Evolutionary conservation across 2,329 filamentous ascomycete species (phyloP), one percentile per base, ranked within the genome.

Genomic region (Basipetospora sp.): DNA sequence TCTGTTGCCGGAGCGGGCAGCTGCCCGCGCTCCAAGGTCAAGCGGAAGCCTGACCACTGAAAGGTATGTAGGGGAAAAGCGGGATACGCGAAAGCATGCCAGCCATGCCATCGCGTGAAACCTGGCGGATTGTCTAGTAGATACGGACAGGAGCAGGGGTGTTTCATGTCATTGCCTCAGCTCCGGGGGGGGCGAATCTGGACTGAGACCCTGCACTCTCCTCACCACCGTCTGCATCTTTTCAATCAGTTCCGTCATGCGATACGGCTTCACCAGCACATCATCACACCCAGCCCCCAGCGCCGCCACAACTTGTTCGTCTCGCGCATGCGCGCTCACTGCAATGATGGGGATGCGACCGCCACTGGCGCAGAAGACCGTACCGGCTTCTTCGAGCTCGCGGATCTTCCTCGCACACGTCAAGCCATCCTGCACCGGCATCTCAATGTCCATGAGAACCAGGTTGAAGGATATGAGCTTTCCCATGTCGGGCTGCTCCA

Each of bases 371-470:
- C 53, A 56, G 30, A 59, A 53, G 4, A 78, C 58, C 42, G 62
- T 62, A 8, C 70, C 69, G 25, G 63, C 55, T 29, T 54, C 56
- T 52, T 81, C 74, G 40, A 80, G 53, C 43, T 72, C 64, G 13
- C 80, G 66, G 39, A 85, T 81, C 31, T 65, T 64, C 22, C 65
- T 63, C 10, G 76, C 77, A 49, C 77, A 80, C 2, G 74, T 72
- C 40, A 80, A 58, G 0, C 80, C 80, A 46, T 83, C 77, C 63
- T 80, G 78, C 13, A 82, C 58, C 2, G 79, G 79, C 79, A 84
- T 83, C 50, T 83, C 77, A 46, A 81, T 74, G 47, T 84, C 80
- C 79, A 84, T 84, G 15, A 84, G 60, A 14, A 84, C 71, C 4
- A 82, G 61, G 35, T 70, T 70, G 17, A 79, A 56, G 1, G 62